Evolutionary conservation across 116 monocot species (phyloP).

Genomic region (Zostera marina): DNA sequence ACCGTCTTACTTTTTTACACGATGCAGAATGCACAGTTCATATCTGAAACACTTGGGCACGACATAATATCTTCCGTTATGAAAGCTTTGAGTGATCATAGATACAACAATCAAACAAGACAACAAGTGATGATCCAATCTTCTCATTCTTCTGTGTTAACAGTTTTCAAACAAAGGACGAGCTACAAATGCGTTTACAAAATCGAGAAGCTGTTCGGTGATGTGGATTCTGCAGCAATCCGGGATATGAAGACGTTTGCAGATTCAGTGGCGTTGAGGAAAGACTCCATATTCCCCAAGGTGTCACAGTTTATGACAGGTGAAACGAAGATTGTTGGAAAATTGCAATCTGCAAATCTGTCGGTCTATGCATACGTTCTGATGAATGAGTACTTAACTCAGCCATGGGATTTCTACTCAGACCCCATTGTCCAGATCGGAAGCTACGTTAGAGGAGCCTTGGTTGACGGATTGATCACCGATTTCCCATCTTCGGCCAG

Average conservation of each 20-base stretch:
- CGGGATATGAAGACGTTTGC: conserved; percentile 53
- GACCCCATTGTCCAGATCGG: conserved; percentile 64
- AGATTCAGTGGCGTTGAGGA: conserved; percentile 39
- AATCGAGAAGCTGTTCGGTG: conserved; percentile 30
- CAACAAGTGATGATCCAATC: conserved; percentile 55
- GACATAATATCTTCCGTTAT: conserved; percentile 33
- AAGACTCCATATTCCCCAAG: conserved; percentile 44
- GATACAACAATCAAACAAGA: conserved; percentile 40
- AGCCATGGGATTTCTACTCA: conserved; percentile 74
- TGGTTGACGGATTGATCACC: conserved; percentile 68
- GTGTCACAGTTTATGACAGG: conserved; percentile 15
- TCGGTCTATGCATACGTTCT: conserved; percentile 47
- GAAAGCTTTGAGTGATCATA: conserved; percentile 22
- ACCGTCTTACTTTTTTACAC: too few species aligned
- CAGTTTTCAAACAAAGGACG: conserved; percentile 33
- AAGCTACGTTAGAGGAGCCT: conserved; percentile 27
- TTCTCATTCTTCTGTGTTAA: conserved; percentile 46
- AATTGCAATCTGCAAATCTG: conserved; percentile 34
- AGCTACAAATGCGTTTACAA: conserved; percentile 57
- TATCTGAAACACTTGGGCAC: conserved; percentile 36
- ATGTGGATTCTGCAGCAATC: conserved; percentile 37
- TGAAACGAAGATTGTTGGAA: conserved; percentile 26
- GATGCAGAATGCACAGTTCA: conserved; percentile 59
- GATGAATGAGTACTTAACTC: conserved; percentile 62
- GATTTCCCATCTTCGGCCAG: conserved; percentile 57